A percentile compares a stretch with the other conserved stretches of the same genome.
phyloP scores from a whole-genome alignment of 495 filamentous ascomycete species.

The Pseudevernia furfuracea region DNA sequence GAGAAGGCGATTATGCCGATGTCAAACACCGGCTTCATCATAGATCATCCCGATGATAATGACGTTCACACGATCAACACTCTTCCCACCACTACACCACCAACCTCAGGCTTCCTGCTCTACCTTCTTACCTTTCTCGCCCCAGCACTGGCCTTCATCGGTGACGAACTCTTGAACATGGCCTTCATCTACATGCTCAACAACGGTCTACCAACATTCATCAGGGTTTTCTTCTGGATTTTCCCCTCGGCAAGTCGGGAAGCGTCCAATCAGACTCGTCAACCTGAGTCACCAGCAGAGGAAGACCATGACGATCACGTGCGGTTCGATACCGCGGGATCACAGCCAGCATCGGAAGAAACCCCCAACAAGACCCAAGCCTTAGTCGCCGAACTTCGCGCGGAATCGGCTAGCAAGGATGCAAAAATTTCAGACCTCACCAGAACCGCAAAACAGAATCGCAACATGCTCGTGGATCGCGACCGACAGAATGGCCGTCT shows the following conservation, averaged over 20 bases:
- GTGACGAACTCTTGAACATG: not conserved
- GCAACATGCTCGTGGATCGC: not conserved
- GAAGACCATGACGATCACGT: not conserved
- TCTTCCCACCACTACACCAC: not conserved
- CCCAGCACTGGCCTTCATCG: not conserved
- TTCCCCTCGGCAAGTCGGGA: no score
- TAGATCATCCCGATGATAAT: not conserved
- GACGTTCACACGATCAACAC: not conserved
- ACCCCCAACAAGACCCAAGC: not conserved
- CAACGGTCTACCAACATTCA: not conserved
- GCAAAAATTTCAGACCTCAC: not conserved
- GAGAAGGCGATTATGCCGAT: fast-evolving
- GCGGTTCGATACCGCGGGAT: not conserved
- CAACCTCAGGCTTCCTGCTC: not conserved
- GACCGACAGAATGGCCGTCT: not conserved
- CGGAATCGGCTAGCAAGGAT: not conserved
- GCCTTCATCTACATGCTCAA: not conserved
- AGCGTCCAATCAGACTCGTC: no score
- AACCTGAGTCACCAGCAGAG: not conserved
- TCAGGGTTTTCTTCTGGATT: no score
- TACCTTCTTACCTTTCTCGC: not conserved
- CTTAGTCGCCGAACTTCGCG: not conserved
- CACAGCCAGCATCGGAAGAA: not conserved
- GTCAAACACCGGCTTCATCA: not conserved
- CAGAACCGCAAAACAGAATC: not conserved